phyloP scores from a whole-genome alignment of 2,329 filamentous ascomycete species.

The Zalaria sp. region DNA sequence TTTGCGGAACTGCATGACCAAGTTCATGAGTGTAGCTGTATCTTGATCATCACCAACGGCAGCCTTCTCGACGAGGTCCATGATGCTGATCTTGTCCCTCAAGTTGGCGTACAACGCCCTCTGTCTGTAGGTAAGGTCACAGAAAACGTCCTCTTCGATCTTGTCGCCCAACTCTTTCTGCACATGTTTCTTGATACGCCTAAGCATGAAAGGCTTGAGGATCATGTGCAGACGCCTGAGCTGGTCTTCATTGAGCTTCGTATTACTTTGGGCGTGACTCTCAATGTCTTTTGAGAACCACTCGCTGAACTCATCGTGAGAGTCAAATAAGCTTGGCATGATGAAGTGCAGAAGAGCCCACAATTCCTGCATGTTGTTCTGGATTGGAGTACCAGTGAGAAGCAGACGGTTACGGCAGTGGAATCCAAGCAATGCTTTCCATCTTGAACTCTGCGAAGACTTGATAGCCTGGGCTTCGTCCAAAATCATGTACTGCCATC shows the following conservation, averaged over 20 bases:
- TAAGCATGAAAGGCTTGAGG: slow-evolving; percentile 97
- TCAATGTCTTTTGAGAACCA: slow-evolving; percentile 97
- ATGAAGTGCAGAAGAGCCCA: slow-evolving; percentile 98
- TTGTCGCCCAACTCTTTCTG: slow-evolving; percentile 98
- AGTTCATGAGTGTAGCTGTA: slow-evolving; percentile 92
- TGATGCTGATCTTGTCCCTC: slow-evolving; percentile 93
- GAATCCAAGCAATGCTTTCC: slow-evolving; percentile 90
- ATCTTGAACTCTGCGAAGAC: slow-evolving; percentile 87
- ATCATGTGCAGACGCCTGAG: slow-evolving; percentile 97
- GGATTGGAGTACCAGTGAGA: slow-evolving; percentile 91
- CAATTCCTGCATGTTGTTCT: slow-evolving; percentile 99
- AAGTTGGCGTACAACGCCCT: slow-evolving; percentile 85
- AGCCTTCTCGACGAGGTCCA: slow-evolving; percentile 96
- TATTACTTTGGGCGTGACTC: slow-evolving; percentile 95
- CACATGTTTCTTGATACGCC: slow-evolving; percentile 98
- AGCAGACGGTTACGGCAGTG: slow-evolving; percentile 89
- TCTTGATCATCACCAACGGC: slow-evolving; percentile 89
- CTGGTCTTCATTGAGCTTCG: slow-evolving; percentile 98
- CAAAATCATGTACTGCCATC: slow-evolving; percentile 99
- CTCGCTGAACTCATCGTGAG: slow-evolving; percentile 82
- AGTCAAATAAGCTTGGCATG: slow-evolving; percentile 98
- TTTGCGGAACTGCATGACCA: slow-evolving; percentile 99
- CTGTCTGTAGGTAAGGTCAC: slow-evolving; percentile 90
- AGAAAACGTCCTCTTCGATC: slow-evolving; percentile 93
- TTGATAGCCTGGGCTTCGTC: slow-evolving; percentile 99